phyloP scores from a whole-genome alignment of 257 asterid genomes.

The Verbena officinalis region DNA sequence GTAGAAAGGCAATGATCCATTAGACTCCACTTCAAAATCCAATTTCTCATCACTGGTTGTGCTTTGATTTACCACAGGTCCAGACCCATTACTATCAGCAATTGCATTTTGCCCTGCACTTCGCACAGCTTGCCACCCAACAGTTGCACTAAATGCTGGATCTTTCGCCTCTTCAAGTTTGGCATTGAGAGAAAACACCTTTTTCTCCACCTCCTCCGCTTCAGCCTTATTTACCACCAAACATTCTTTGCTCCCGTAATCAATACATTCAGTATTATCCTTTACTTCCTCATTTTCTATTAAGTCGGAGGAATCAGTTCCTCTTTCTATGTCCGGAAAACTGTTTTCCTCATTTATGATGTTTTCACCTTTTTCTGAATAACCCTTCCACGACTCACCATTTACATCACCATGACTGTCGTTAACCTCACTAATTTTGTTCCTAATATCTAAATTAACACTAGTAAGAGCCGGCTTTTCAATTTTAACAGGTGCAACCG shows the following conservation, averaged over 20 bases:
- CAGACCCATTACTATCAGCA: slow-evolving; percentile 39
- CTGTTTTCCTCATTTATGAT: slow-evolving; percentile 26
- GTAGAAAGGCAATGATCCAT: slow-evolving; percentile 86
- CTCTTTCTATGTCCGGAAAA: slow-evolving; percentile 25
- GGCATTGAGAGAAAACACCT: slow-evolving; percentile 68
- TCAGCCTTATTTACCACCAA: slow-evolving; percentile 37
- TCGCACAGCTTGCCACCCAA: slow-evolving; percentile 77
- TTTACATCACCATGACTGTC: slow-evolving; percentile 22
- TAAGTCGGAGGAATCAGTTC: slow-evolving; percentile 9
- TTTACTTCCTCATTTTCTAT: slow-evolving; percentile 30
- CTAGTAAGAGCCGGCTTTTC: slow-evolving; percentile 45
- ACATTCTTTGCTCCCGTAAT: slow-evolving; percentile 32
- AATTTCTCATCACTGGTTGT: slow-evolving; percentile 53
- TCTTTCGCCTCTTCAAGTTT: slow-evolving; percentile 64
- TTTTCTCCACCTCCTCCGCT: slow-evolving; percentile 51
- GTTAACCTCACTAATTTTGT: slow-evolving; percentile 34
- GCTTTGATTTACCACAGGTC: slow-evolving; percentile 34
- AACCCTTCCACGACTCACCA: slow-evolving; percentile 31
- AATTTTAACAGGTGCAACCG: slow-evolving; percentile 35
- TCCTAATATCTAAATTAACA: slow-evolving; percentile 35
- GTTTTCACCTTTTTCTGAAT: slow-evolving; percentile 26
- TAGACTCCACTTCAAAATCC: slow-evolving; percentile 67
- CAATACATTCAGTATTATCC: slow-evolving; percentile 28
- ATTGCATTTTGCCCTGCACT: slow-evolving; percentile 47
- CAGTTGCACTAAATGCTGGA: slow-evolving; percentile 71